These are phyloP conservation scores for Penicillium diatomitis DNA, from an alignment of 495 filamentous ascomycete genomes.

Conservation along the genomic window DNA sequence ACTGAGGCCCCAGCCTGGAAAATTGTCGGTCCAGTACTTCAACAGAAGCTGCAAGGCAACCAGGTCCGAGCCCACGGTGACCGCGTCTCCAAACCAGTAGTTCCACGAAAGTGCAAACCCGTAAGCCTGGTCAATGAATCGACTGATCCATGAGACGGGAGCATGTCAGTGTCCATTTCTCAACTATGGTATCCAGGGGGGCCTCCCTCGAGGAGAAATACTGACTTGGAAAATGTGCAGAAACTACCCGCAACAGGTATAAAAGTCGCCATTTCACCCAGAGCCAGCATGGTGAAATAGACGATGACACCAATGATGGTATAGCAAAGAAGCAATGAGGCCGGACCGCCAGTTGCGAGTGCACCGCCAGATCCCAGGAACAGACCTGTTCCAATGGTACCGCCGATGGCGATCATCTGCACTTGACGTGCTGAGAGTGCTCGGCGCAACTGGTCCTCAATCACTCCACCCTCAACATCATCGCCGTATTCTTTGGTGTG, in stretches of 20 bases:
- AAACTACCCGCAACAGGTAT: conserved; percentile 41
- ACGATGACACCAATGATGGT: conserved; percentile 39
- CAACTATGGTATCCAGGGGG: neutral
- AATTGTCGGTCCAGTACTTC: conserved; percentile 43
- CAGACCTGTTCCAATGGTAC: conserved; percentile 57
- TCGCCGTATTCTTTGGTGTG: too few relatives aligned
- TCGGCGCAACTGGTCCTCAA: neutral
- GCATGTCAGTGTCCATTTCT: neutral
- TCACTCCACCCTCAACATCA: too few relatives aligned
- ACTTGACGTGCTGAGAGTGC: conserved; percentile 41
- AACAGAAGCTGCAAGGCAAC: conserved; percentile 45
- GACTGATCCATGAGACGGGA: conserved; percentile 16
- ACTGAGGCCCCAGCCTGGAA: conserved; percentile 42
- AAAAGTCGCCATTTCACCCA: conserved; percentile 44
- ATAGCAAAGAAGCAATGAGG: conserved; percentile 52
- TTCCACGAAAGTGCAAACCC: conserved; percentile 45
- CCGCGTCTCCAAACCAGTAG: conserved; percentile 52
- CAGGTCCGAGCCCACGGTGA: conserved; percentile 45
- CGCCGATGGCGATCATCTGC: conserved; percentile 55
- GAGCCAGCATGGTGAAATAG: conserved; percentile 38
- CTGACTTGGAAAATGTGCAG: conserved; percentile 43
- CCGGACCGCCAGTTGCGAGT: conserved; percentile 49
- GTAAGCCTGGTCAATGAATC: conserved; percentile 49
- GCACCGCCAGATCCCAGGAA: conserved; percentile 55
- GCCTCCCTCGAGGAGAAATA: neutral